Base-by-base conservation (phyloP, 306 rosid species). In the Argentina anserina region DNA sequence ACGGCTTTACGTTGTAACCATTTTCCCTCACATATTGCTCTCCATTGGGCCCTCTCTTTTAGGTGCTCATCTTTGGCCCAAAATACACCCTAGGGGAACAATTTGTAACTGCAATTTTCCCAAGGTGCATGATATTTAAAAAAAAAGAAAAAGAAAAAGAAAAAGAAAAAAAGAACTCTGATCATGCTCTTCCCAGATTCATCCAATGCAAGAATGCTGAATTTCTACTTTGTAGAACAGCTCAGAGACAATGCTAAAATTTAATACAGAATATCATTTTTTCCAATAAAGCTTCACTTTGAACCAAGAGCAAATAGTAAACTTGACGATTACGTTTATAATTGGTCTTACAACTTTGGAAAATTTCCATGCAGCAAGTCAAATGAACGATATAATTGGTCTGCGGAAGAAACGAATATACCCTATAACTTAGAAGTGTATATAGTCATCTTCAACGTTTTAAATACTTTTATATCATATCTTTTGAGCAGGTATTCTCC, bases 261-360 rank as follows among this genome's bases (percentile, higher is more conserved):
- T 59, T 4, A 29, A 3, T n/a, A 49, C 21, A 69, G 33, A 21
- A 49, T 45, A 49, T 69, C 28, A 33, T 47, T 14, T 68, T 18
- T 21, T 64, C 10, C 69, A 39, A 37, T 64, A 37, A 40, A 21
- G 34, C 34, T 46, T 36, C 20, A 68, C 26, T 68, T 47, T 46
- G 72, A 7, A 46, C 59, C 26, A 68, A 67, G 53, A 34, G 23
- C 71, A 67, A 53, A 23, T 33, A 55, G 62, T 55, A 26, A 55
- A 55, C 34, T 25, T 25, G 62, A 55, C 72, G 0, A 11, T 0
- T 42, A 42, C 40, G 39, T 65, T 65, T 40, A 40, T 23, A 46
- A 9, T 7, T 43, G 1, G 18, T 49, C 55, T 23, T 14, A 53
- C 29, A 23, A 53, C 10, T 53, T 55, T 26, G 36, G 33, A 55